Evolutionary conservation across 1,139 yeast species (phyloP), one percentile per base, ranked within the genome.

Genomic region (Waltiozyma sp.): DNA sequence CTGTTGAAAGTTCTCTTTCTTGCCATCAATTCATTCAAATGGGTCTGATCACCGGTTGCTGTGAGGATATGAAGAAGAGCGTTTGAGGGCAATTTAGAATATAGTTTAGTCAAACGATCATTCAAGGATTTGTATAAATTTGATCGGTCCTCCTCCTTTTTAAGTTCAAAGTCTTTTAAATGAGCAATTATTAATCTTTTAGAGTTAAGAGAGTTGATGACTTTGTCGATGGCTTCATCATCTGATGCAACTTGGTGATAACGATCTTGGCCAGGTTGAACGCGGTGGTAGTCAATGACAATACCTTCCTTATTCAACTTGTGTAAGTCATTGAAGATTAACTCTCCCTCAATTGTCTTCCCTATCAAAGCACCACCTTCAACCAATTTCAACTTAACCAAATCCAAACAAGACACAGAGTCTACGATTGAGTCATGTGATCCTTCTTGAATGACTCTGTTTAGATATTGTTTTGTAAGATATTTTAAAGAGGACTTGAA

Each of bases 351-450:
- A 39, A 69, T 52, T 44, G 69, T 68, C 28, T 65, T 61, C 0
- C 97, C 97, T 60, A 73, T 83, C 5, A 70, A 63, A 7, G 63
- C 59, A 1, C 96, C 59, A 1, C 96, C 36, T 45, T 79, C 75
- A 4, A 67, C 59, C 14, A 88, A 64, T 55, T 89, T 88, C 49
- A 77, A 53, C 51, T 84, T 77, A 1, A 85, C 75, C 41, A 91
- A 68, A 47, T 86, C 89, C 54, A 89, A 65, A 56, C 96, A 86
- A 0, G 96, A 80, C 35, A 60, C 60, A 8, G 96, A 85, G 58
- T 91, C 98, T 58, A 87, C 95, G 2, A 81, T 70, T 0, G 96
- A 82, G 40, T 91, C 85, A 61, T 91, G 98, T 1, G 70, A 68
- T 23, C 70, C 68, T 19, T 63, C 64, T 60, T 91, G 97, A 41